These are phyloP conservation scores for Beauveria sp. DNA, from an alignment of 2,329 filamentous ascomycete genomes.

Conservation along the genomic window DNA sequence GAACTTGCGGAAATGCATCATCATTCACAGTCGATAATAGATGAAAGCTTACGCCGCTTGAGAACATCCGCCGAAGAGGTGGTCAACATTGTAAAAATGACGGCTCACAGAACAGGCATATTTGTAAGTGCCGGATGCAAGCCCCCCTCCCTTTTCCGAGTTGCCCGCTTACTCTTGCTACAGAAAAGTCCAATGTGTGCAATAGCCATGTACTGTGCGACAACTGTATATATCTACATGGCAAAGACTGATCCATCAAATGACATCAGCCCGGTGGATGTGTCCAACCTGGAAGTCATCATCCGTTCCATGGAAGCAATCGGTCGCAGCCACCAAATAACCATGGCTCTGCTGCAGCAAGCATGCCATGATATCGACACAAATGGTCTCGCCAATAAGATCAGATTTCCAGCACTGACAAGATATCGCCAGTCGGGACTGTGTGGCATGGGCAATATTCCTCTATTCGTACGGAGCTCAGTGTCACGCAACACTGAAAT, in stretches of 20 bases:
- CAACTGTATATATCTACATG: conserved; percentile 75
- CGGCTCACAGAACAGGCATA: conserved; percentile 60
- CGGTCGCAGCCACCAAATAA: conserved; percentile 65
- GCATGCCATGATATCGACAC: conserved; percentile 70
- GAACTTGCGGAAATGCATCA: conserved; percentile 71
- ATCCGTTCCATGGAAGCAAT: conserved; percentile 71
- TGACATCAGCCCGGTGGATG: conserved; percentile 40
- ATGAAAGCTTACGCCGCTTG: conserved; percentile 65
- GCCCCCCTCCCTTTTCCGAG: neutral
- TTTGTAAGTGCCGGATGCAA: conserved; percentile 45
- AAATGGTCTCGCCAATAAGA: conserved; percentile 31
- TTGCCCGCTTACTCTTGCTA: neutral
- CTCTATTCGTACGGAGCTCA: conserved; percentile 38
- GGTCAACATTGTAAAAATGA: conserved; percentile 72
- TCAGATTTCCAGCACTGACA: conserved; percentile 29
- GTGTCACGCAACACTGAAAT: conserved; percentile 33
- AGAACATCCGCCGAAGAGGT: conserved; percentile 78
- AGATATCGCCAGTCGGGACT: conserved; percentile 25
- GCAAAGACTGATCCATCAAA: conserved; percentile 59
- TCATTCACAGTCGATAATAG: conserved; percentile 56
- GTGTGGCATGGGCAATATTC: conserved; percentile 31
- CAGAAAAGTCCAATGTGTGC: conserved; percentile 39
- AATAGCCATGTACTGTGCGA: conserved; percentile 78
- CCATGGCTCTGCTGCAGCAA: conserved; percentile 78
- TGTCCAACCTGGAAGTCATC: conserved; percentile 61